Evolutionary conservation across 2,329 filamentous ascomycete genomes (phyloP).

Genomic region (Endoconidiophora laricicola): DNA sequence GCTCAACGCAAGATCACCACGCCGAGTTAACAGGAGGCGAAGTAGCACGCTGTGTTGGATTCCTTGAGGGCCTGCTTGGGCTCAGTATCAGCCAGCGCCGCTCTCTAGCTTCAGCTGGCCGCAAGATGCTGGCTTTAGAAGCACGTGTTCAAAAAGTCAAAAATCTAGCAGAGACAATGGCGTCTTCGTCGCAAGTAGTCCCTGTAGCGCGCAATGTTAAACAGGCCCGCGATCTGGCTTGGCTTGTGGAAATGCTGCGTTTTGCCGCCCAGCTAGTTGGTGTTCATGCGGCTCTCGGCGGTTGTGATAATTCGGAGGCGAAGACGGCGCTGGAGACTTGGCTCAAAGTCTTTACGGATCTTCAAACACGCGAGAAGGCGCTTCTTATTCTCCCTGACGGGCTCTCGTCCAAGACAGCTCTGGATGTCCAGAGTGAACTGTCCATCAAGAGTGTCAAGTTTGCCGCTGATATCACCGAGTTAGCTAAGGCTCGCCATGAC

Average conservation of each 20-base stretch:
- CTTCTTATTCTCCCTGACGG: slow-evolving; percentile 33
- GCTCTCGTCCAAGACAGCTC: slow-evolving; percentile 27
- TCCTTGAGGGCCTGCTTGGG: slow-evolving; percentile 71
- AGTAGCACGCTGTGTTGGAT: slow-evolving; percentile 60
- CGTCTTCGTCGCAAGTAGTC: background rate
- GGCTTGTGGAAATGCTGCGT: slow-evolving; percentile 53
- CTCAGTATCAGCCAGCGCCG: slow-evolving; percentile 43
- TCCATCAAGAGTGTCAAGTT: slow-evolving; percentile 24
- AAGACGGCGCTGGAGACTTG: slow-evolving; percentile 31
- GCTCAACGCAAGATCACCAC: slow-evolving; percentile 55
- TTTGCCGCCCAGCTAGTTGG: slow-evolving; percentile 45
- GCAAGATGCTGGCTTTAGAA: slow-evolving; percentile 4
- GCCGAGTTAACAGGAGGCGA: slow-evolving; percentile 73
- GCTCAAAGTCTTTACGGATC: slow-evolving; percentile 29
- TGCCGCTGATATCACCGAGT: slow-evolving; percentile 24
- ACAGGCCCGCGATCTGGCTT: slow-evolving; percentile 22
- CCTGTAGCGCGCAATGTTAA: background rate
- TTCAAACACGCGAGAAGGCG: slow-evolving; percentile 25
- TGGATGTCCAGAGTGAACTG: slow-evolving; percentile 21
- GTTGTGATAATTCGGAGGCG: slow-evolving; percentile 29
- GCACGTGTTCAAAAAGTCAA: background rate
- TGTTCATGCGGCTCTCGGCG: slow-evolving; percentile 50
- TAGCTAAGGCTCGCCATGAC: slow-evolving; percentile 30
- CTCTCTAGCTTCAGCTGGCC: slow-evolving; percentile 19
- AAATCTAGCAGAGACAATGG: slow-evolving; percentile 6